These are phyloP conservation scores for Trichophyton equinum DNA, from an alignment of 2,329 filamentous ascomycete genomes.

Conservation along the genomic window DNA sequence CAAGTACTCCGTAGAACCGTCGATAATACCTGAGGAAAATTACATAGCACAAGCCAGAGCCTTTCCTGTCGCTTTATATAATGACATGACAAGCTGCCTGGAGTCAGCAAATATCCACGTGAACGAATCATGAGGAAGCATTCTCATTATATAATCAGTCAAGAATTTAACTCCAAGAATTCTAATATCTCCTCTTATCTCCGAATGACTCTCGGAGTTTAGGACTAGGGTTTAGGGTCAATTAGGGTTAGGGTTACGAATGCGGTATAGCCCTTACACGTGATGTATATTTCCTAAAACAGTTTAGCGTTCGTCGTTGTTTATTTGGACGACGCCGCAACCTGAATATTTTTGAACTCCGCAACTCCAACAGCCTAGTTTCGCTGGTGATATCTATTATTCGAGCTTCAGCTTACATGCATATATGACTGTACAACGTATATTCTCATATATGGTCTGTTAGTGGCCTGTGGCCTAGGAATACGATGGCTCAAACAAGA, in stretches of 20 bases:
- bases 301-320: not conserved
- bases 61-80: too few relatives aligned
- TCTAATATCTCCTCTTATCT: not conserved
- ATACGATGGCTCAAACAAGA: not conserved
- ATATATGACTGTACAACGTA: not conserved
- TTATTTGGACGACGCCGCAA: not conserved
- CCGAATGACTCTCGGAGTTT: not conserved
- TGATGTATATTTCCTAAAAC: not conserved
- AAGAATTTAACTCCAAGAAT: too few relatives aligned
- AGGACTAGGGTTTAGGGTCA: slow-evolving; percentile 6
- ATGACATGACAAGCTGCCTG: too few relatives aligned
- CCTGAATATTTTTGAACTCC: not conserved
- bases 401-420: not conserved
- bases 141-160: too few relatives aligned
- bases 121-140: too few relatives aligned
- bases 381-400: not conserved
- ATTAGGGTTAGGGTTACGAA: slow-evolving; percentile 4
- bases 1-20: too few relatives aligned
- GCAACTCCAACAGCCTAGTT: not conserved
- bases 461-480: not conserved
- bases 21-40: too few relatives aligned
- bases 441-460: not conserved
- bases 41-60: too few relatives aligned
- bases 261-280: not conserved
- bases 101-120: too few relatives aligned